Evolutionary conservation across 345 rosid species (phyloP), one percentile per base, ranked within the genome.

Genomic region (Dipteronia sinensis): DNA sequence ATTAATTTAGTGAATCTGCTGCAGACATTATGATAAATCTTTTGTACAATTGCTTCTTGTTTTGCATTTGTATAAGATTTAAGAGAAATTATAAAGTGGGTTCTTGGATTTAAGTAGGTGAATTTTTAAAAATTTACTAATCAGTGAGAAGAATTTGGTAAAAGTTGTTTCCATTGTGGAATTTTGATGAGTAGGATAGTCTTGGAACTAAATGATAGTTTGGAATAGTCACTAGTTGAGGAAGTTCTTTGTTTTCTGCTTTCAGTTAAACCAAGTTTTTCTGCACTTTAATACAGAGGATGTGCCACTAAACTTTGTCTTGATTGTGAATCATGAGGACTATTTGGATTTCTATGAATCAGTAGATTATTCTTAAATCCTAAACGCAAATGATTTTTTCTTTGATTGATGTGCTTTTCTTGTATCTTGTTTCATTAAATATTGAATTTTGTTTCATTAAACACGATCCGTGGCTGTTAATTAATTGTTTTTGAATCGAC

Each of bases 41-140:
- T 56, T 13, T 56, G 55, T 34, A 9, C 40, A 29, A 75, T 15
- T 68, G 27, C 78, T 47, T 55, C 62, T 71, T 76, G 27, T 38
- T 53, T 58, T 56, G 78, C 66, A 38, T 66, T 61, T 22, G 34
- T 20, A 42, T 61, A 40, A 6, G 34, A 16, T 23, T 31, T 23
- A 44, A 20, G 20, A 42, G 67, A 42, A 73, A 42, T 61, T 59
- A 44, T 61, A 22, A 61, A 51, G n/a, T 16, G 75, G 31, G 9
- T 27, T 73, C 63, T 23, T 16, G 34, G 29, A 61, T 13, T 59
- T 16, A 61, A 59, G 9, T 13, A 22, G 22, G 8, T 73, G 4
- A 56, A 44, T 59, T 31, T 31, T 6, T 51, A 51, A 56, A 56
- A 34, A 40, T 22, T 44, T 6, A 7, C 19, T 71, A 51, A 61